phyloP scores from a whole-genome alignment of 495 filamentous ascomycete genomes.

The Xylaria cubensis region DNA sequence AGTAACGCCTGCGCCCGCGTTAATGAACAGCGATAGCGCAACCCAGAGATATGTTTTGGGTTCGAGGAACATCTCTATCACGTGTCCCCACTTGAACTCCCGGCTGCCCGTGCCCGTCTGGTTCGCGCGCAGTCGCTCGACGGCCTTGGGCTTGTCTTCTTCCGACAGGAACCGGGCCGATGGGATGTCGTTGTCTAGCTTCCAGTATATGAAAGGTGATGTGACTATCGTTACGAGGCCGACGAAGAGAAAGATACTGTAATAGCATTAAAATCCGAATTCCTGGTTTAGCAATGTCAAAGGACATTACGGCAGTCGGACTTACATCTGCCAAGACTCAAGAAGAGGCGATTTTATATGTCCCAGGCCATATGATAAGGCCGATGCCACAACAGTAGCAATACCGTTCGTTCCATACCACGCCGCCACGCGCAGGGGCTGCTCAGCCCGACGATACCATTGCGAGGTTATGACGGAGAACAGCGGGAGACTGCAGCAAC shows the following conservation, averaged over 20 bases:
- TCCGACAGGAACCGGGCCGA: conserved; percentile 61
- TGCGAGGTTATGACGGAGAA: conserved; percentile 63
- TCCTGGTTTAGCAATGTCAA: not conserved
- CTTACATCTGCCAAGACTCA: conserved; percentile 68
- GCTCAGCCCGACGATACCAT: conserved; percentile 71
- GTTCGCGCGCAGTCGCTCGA: conserved; percentile 58
- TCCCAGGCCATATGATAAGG: conserved; percentile 66
- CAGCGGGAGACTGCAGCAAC: conserved; percentile 50
- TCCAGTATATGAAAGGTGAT: conserved; percentile 56
- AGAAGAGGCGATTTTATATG: conserved; percentile 60
- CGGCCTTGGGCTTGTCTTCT: conserved; percentile 52
- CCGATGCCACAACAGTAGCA: conserved; percentile 67
- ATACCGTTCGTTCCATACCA: conserved; percentile 72
- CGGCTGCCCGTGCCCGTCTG: conserved; percentile 63
- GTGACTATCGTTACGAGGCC: conserved; percentile 63
- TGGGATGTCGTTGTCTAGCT: conserved; percentile 59
- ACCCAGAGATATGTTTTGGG: conserved; percentile 57
- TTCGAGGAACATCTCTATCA: conserved; percentile 50
- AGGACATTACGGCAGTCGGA: not conserved
- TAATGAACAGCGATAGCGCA: conserved; percentile 59
- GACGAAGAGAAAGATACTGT: conserved; percentile 68
- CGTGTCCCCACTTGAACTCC: conserved; percentile 57
- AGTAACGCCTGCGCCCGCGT: conserved; percentile 66
- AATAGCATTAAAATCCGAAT: not conserved
- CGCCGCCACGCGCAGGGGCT: conserved; percentile 65